Evolutionary conservation across 2,329 filamentous ascomycete genomes (phyloP), one percentile per base, ranked within the genome.

Genomic region (Didymella lethalis): DNA sequence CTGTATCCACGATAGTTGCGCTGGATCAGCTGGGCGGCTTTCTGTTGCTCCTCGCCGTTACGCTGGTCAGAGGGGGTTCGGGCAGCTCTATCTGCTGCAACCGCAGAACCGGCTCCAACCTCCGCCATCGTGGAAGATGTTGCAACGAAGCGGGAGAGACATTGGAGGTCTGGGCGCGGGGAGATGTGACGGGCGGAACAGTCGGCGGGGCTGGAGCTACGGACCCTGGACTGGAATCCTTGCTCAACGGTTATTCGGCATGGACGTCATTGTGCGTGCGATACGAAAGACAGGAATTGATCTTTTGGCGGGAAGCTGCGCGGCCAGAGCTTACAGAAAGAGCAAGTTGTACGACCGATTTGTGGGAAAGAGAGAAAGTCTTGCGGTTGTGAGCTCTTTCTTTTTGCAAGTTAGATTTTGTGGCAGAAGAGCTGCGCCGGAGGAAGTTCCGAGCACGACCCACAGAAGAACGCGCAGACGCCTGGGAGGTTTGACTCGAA

Each of bases 1-100:
- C 90, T 84, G 75, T 96, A 91, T 6, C 92, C 91, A 32, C 92
- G 84, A 73, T 93, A 96, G 26, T 88, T 90, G 65, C 88, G 86
- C 80, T 78, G 76, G 36, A 78, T 78, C 61, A 74, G 43, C 63
- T 71, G 63, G 7, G 75, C 76, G 4, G 76, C 76, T 20, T 68
- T 56, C 48, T 68, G 64, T 57, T 75, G 62, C 59, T 68, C 61
- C 12, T 68, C 28, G n/a, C 63, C 40, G 47, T 57, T 36, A 5
- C 14, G 40, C 2, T 47, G 32, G 16, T 23, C 50, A 41, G 28
- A 34, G 7, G 16, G 20, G 31, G 12, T 44, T 6, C 14, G 11
- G 8, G 7, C 40, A 14, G 40, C 16, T 25, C 16, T 32, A 8
- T 44, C 40, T n/a, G 12, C 41, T 4, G 18, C 26, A n/a, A 31